Percentiles rank a stretch among this genome's conserved stretches.
Conservation (phyloP, 1,284 basidiomycete genomes). For the Cutaneotrichosporon curvatum region DNA sequence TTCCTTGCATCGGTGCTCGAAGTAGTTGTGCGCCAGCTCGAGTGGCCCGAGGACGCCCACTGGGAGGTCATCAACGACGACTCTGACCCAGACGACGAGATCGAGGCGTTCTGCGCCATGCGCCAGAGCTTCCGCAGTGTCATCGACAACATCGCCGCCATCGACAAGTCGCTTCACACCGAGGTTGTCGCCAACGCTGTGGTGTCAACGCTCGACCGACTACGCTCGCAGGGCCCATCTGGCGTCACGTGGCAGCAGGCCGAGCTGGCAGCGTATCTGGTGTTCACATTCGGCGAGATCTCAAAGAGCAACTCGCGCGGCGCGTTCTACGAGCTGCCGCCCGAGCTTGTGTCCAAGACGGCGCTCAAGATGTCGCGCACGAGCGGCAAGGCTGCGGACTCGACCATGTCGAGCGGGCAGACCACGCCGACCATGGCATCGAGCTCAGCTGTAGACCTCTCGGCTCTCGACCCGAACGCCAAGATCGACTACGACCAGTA, state of each 20-base stretch:
- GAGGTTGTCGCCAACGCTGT: conserved; percentile 46
- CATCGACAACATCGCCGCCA: conserved; percentile 90
- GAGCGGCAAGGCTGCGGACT: conserved; percentile 23
- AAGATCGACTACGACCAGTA: conserved; percentile 74
- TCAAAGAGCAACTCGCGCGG: conserved; percentile 49
- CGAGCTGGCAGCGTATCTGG: conserved; percentile 83
- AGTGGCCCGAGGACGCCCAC: conserved; percentile 59
- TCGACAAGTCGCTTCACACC: conserved; percentile 49
- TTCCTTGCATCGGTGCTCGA: conserved; percentile 76
- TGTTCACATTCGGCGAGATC: conserved; percentile 90
- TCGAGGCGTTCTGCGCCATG: conserved; percentile 73
- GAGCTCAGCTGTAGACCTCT: neutral
- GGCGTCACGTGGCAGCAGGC: conserved; percentile 83
- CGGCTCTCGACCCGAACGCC: conserved; percentile 26
- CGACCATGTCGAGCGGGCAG: conserved; percentile 28
- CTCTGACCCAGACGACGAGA: conserved; percentile 79
- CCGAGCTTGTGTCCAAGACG: conserved; percentile 37
- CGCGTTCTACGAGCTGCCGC: conserved; percentile 45
- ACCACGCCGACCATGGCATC: conserved; percentile 25
- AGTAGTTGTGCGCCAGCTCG: conserved; percentile 69
- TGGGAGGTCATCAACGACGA: conserved; percentile 78
- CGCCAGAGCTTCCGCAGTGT: conserved; percentile 58
- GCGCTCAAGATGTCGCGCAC: conserved; percentile 27
- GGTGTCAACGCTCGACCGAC: conserved; percentile 34
- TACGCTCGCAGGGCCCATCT: conserved; percentile 30